Percentiles rank a stretch among this genome's conserved stretches.
These are phyloP conservation scores for Blastobotrys americana DNA, from an alignment of 805 yeast species.

Conservation along the genomic window DNA sequence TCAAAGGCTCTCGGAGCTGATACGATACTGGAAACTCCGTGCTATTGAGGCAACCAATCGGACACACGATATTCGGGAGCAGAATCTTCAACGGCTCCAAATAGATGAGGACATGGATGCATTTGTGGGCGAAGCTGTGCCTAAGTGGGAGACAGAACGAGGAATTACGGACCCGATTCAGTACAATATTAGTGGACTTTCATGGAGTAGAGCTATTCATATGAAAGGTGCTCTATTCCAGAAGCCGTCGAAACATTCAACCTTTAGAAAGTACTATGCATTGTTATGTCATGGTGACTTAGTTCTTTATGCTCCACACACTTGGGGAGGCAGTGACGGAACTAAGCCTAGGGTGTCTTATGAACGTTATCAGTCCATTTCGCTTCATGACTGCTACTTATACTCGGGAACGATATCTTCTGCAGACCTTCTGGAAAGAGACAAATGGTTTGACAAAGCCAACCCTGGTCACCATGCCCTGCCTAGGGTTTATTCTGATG, in stretches of 20 bases:
- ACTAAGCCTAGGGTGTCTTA: constrained; percentile 44
- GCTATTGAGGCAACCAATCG: constrained; percentile 36
- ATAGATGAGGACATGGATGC: constrained; percentile 54
- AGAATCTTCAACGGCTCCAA: constrained; percentile 42
- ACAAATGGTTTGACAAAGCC: constrained; percentile 38
- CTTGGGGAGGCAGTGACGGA: constrained; percentile 41
- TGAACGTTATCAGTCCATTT: constrained; percentile 49
- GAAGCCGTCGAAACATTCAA: constrained; percentile 61
- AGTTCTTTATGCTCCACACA: constrained; percentile 46
- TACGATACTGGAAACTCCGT: constrained; percentile 53
- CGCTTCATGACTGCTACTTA: constrained; percentile 61
- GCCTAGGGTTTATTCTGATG: constrained; percentile 73
- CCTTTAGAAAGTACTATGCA: constrained; percentile 54
- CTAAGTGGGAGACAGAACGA: constrained; percentile 49
- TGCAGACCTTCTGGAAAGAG: constrained; percentile 46
- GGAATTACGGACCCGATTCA: constrained; percentile 47
- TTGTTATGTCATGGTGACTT: constrained; percentile 66
- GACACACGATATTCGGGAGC: constrained; percentile 33
- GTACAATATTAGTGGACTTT: constrained; percentile 49
- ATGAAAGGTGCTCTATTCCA: constrained; percentile 62
- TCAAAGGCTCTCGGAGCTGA: constrained; percentile 37
- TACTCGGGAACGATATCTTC: constrained; percentile 63
- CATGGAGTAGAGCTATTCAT: constrained; percentile 54
- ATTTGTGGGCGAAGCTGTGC: constrained; percentile 37
- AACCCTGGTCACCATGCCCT: constrained; percentile 51